These are phyloP conservation scores for Melampsora americana DNA, from an alignment of 1,284 basidiomycete species.

Conservation along the genomic window DNA sequence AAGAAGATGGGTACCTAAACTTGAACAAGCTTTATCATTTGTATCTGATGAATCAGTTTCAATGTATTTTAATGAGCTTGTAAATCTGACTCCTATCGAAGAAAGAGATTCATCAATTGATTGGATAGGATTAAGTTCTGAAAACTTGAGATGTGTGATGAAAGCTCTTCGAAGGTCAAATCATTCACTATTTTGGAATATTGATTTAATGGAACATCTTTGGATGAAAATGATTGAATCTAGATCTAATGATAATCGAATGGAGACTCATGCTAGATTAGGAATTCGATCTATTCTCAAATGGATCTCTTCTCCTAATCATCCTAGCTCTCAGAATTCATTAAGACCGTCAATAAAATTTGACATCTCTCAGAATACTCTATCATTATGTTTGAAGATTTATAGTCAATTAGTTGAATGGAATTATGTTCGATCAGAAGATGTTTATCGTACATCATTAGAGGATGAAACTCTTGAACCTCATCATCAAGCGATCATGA, in stretches of 20 bases:
- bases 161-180: slow-evolving; percentile 7
- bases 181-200: slow-evolving; percentile 13
- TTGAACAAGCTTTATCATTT: slow-evolving; percentile 11
- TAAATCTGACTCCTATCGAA: not conserved
- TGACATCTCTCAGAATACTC: slow-evolving; percentile 1
- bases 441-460: not conserved
- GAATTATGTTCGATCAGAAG: slow-evolving; percentile 17
- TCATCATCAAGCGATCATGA: slow-evolving; percentile 20
- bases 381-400: slow-evolving; percentile 20
- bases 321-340: not conserved
- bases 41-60: slow-evolving; percentile 25
- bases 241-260: slow-evolving; percentile 26
- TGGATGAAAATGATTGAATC: slow-evolving; percentile 26
- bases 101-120: not conserved
- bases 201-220: not conserved
- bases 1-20: slow-evolving; percentile 15
- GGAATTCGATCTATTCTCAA: slow-evolving; percentile 14
- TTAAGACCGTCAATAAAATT: not conserved
- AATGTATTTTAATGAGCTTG: slow-evolving; percentile 14
- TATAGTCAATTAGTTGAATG: slow-evolving; percentile 30
- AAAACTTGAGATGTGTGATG: slow-evolving; percentile 23
- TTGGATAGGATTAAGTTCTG: not conserved
- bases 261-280: slow-evolving; percentile 3
- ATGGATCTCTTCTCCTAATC: not conserved
- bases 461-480: slow-evolving; percentile 20